Conservation (phyloP, 2,329 filamentous ascomycete genomes). For the Arthrobotrys conoides region DNA sequence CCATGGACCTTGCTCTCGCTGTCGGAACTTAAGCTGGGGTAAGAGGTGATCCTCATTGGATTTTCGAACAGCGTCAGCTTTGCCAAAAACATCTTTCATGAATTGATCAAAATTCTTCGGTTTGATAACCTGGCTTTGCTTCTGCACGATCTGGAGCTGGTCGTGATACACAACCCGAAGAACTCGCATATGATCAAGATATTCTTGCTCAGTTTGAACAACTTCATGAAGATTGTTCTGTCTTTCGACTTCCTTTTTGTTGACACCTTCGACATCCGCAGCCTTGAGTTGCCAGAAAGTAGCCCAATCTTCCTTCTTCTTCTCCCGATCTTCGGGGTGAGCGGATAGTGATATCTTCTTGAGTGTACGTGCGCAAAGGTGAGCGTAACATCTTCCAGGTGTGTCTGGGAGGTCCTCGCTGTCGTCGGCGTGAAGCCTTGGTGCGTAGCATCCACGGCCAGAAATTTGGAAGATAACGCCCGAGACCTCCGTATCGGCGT, state of each 20-base stretch:
- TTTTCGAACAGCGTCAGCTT: conserved; percentile 86
- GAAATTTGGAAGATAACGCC: conserved; percentile 95
- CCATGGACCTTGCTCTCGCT: conserved; percentile 96
- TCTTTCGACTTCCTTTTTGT: conserved; percentile 89
- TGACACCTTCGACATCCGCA: conserved; percentile 78
- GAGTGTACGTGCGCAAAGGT: conserved; percentile 92
- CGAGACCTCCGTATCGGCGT: conserved; percentile 78
- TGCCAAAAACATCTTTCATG: conserved; percentile 87
- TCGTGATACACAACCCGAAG: conserved; percentile 86
- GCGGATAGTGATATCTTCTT: conserved; percentile 93
- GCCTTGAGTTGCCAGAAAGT: conserved; percentile 88
- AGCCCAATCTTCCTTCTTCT: conserved; percentile 85
- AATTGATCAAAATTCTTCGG: conserved; percentile 85
- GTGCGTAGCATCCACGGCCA: conserved; percentile 89
- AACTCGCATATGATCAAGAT: conserved; percentile 89
- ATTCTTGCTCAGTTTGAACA: conserved; percentile 90
- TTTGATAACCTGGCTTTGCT: conserved; percentile 74
- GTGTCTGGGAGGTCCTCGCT: conserved; percentile 70
- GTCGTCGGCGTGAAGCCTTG: conserved; percentile 80
- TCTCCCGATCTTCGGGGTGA: conserved; percentile 77
- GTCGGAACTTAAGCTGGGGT: conserved; percentile 94
- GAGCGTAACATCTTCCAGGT: conserved; percentile 87
- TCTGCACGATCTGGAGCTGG: conserved; percentile 75
- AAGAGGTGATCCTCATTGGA: conserved; percentile 94
- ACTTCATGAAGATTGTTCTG: conserved; percentile 97